These are phyloP conservation scores for Alternaria solani DNA, from an alignment of 2,329 filamentous ascomycete genomes.

Conservation along the genomic window DNA sequence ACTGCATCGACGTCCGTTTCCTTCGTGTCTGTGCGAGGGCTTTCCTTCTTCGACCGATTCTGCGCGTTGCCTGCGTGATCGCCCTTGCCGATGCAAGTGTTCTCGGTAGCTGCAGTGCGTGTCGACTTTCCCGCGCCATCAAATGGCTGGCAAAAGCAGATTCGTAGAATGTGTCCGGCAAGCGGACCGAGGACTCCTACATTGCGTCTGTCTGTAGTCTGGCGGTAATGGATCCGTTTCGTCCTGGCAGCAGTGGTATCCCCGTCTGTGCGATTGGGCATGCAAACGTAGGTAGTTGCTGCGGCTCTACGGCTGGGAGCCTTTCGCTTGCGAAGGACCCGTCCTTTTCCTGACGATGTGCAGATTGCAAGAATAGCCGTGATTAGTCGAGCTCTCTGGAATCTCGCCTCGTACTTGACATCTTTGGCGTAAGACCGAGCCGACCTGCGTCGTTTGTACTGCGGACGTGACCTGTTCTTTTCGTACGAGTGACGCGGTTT, in stretches of 20 bases:
- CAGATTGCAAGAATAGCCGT: slow-evolving; percentile 21
- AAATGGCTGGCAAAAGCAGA: slow-evolving; percentile 49
- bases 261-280: neutral
- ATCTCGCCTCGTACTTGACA: slow-evolving; percentile 21
- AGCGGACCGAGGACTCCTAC: slow-evolving; percentile 16
- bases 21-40: neutral
- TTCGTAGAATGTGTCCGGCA: slow-evolving; percentile 36
- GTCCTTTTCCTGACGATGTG: slow-evolving; percentile 18
- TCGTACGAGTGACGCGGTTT: slow-evolving; percentile 13
- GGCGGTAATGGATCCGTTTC: neutral
- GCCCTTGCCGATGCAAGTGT: slow-evolving; percentile 8
- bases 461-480: slow-evolving; percentile 1
- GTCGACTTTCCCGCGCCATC: slow-evolving; percentile 31
- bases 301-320: slow-evolving; percentile 2
- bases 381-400: slow-evolving; percentile 24
- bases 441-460: slow-evolving; percentile 13
- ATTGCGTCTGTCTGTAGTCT: neutral
- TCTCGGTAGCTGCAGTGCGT: slow-evolving; percentile 2
- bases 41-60: slow-evolving; percentile 9
- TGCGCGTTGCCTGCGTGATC: neutral
- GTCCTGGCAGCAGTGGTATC: neutral
- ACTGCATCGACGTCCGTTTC: slow-evolving; percentile 13
- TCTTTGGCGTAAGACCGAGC: slow-evolving; percentile 12
- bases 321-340: slow-evolving; percentile 20
- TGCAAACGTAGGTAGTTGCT: slow-evolving; percentile 7